Conservation (phyloP, 495 filamentous ascomycete species). For the Penicillium atrosanguineum region DNA sequence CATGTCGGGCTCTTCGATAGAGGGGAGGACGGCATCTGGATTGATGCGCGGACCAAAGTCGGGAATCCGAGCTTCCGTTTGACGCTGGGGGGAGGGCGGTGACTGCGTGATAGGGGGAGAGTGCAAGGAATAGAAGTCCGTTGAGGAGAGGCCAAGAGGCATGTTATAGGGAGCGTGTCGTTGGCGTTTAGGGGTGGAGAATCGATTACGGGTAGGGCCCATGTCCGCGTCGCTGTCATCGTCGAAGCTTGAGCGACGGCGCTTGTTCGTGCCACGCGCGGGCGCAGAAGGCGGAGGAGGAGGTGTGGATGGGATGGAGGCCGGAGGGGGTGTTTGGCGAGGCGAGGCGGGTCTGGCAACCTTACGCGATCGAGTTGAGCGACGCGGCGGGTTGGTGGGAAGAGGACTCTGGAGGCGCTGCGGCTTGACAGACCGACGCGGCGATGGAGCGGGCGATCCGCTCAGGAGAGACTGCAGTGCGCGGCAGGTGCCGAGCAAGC, state of each 20-base stretch:
- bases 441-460: conserved; percentile 37
- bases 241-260: conserved; percentile 50
- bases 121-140: conserved; percentile 61
- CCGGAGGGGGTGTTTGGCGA: conserved; percentile 34
- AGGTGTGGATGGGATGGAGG: conserved; percentile 20
- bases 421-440: conserved; percentile 34
- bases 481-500: conserved; percentile 67
- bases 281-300: conserved; percentile 38
- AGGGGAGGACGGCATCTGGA: conserved; percentile 40
- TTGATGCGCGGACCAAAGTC: conserved; percentile 17
- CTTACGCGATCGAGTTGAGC: conserved; percentile 45
- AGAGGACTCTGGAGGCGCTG: conserved; percentile 51
- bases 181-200: conserved; percentile 66
- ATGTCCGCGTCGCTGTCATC: conserved; percentile 47
- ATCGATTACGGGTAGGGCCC: conserved; percentile 31
- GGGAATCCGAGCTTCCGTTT: conserved; percentile 8
- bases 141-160: conserved; percentile 62
- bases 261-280: conserved; percentile 58
- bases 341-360: conserved; percentile 30
- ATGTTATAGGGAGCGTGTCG: conserved; percentile 64
- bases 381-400: conserved; percentile 48
- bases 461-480: conserved; percentile 67
- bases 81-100: conserved; percentile 32
- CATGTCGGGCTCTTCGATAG: conserved; percentile 36
- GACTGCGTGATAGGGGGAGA: conserved; percentile 42